phyloP scores from a whole-genome alignment of 2,329 filamentous ascomycete genomes.

The Ciborinia camelliae region DNA sequence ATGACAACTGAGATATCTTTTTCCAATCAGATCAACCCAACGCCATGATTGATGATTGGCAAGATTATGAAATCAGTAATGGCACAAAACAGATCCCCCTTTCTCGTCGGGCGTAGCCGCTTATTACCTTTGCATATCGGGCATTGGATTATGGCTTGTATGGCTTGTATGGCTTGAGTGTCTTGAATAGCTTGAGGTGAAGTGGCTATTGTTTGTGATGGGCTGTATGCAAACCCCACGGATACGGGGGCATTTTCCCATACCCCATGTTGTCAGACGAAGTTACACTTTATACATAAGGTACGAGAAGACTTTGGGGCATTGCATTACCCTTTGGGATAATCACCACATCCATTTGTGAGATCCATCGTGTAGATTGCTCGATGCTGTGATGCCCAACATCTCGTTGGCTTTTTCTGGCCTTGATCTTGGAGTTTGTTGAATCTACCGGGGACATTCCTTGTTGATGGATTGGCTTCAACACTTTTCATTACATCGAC shows the following conservation, averaged over 20 bases:
- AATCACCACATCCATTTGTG: conserved; percentile 2
- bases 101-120: conserved; percentile 14
- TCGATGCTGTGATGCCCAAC: conserved; percentile 17
- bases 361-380: neutral
- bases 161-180: too few relatives aligned
- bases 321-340: neutral
- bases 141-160: neutral
- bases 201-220: conserved; percentile 7
- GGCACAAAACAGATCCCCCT: neutral
- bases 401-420: conserved; percentile 1
- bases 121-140: conserved; percentile 11
- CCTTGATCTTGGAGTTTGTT: neutral
- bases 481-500: neutral
- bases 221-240: conserved; percentile 13
- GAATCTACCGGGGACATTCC: neutral
- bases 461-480: neutral
- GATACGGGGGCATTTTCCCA: conserved; percentile 12
- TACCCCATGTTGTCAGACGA: conserved; percentile 10
- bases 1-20: neutral
- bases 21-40: neutral
- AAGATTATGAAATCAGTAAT: neutral
- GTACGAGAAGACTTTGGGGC: conserved; percentile 13
- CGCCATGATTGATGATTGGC: neutral
- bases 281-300: conserved; percentile 6
- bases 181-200: neutral